Evolutionary conservation across 176 grass and related monocot species (phyloP).

Genomic region (Oryza australiensis): DNA sequence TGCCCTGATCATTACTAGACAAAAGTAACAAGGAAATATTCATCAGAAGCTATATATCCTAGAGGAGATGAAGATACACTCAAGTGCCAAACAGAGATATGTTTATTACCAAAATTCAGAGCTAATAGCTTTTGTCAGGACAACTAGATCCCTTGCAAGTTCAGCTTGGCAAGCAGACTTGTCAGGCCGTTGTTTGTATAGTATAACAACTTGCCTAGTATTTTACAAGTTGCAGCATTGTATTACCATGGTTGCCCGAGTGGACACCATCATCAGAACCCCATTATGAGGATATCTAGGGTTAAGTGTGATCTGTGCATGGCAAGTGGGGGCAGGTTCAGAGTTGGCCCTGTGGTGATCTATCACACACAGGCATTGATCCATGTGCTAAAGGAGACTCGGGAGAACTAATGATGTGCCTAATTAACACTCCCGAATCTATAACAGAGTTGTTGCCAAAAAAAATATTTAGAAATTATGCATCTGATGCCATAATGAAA

Average conservation of each 20-base stretch:
- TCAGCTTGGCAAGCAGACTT: not conserved
- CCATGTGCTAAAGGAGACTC: conserved; percentile 38
- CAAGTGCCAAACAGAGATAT: not conserved
- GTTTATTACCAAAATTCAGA: not conserved
- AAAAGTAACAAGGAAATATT: not conserved
- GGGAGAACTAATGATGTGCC: conserved; percentile 16
- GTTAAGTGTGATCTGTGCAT: conserved; percentile 40
- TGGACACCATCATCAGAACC: conserved; percentile 40
- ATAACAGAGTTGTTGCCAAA: not conserved
- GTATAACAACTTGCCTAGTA: conserved; percentile 7
- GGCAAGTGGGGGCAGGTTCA: conserved; percentile 34
- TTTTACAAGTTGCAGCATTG: conserved; percentile 34
- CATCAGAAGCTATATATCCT: not conserved
- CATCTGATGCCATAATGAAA: not conserved
- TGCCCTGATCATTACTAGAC: not conserved
- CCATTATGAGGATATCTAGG: conserved; percentile 19
- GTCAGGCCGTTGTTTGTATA: conserved; percentile 17
- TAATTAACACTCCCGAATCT: conserved; percentile 25
- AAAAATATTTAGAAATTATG: no score
- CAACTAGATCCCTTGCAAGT: conserved; percentile 31
- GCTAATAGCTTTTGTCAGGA: conserved; percentile 4
- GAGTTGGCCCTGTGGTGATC: conserved; percentile 17
- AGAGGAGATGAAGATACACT: not conserved
- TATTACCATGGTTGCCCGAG: conserved; percentile 26
- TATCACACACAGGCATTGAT: conserved; percentile 6